Conservation (phyloP, 1,284 basidiomycete species). For the Rhizopogon parksii region DNA sequence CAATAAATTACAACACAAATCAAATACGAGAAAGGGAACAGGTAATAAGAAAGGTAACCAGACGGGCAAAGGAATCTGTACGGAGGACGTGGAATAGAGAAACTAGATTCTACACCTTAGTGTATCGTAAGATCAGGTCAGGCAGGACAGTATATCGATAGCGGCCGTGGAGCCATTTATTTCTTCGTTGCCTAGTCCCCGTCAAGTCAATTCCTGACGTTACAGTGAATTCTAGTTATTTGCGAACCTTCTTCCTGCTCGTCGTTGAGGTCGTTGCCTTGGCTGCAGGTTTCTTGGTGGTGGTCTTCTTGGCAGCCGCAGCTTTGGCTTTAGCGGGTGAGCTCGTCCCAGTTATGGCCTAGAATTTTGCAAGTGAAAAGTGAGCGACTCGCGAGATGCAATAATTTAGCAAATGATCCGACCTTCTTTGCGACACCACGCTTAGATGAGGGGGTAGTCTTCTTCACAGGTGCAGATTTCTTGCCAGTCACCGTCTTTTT, state of each 20-base stretch:
- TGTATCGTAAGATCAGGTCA: neutral
- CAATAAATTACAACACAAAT: conserved; percentile 7
- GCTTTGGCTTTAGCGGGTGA: conserved; percentile 30
- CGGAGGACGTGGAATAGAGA: neutral
- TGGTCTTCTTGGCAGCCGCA: conserved; percentile 28
- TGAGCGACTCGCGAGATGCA: neutral
- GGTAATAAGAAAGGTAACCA: conserved; percentile 4
- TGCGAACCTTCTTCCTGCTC: conserved; percentile 8
- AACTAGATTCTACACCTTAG: neutral
- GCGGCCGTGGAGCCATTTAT: neutral
- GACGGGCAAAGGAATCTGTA: neutral
- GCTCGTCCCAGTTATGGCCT: conserved; percentile 46
- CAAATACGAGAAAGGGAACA: neutral
- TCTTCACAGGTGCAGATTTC: conserved; percentile 44
- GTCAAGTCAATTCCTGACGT: neutral
- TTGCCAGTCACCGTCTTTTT: conserved; percentile 32
- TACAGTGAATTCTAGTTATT: neutral
- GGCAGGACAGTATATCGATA: neutral
- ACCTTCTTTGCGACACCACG: conserved; percentile 54
- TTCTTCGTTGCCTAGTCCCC: conserved; percentile 3
- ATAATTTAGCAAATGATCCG: neutral
- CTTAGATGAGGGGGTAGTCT: conserved; percentile 39
- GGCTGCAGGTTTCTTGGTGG: conserved; percentile 34
- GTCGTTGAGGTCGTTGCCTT: conserved; percentile 22
- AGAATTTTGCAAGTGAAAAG: neutral